phyloP scores from a whole-genome alignment of 805 yeast genomes.

The Sporopachydermia lactativora region DNA sequence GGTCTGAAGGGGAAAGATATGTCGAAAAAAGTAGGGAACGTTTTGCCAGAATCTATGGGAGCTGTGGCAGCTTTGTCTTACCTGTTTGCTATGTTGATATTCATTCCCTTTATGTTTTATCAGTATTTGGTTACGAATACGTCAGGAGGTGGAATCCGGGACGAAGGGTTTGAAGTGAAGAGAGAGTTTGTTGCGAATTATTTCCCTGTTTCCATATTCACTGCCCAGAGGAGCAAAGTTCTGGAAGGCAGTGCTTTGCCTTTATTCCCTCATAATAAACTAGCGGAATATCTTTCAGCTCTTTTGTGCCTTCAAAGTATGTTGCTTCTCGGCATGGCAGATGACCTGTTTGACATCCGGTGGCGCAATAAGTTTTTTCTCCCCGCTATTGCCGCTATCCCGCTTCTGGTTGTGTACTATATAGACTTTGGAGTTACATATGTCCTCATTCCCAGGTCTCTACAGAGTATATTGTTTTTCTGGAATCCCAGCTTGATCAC shows the following conservation, averaged over 20 bases:
- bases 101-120: slow-evolving; percentile 80
- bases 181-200: slow-evolving; percentile 5
- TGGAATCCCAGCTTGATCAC: slow-evolving; percentile 20
- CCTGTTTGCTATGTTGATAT: slow-evolving; percentile 63
- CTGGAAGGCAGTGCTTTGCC: slow-evolving; percentile 3
- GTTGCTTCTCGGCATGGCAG: slow-evolving; percentile 76
- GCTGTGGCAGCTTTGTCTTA: slow-evolving; percentile 74
- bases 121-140: slow-evolving; percentile 50
- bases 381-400: slow-evolving; percentile 91
- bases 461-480: slow-evolving; percentile 26
- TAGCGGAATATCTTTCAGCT: slow-evolving; percentile 79
- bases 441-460: slow-evolving; percentile 64
- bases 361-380: slow-evolving; percentile 96
- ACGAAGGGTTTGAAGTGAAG: slow-evolving; percentile 20
- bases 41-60: slow-evolving; percentile 88
- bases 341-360: slow-evolving; percentile 87
- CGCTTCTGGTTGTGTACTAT: slow-evolving; percentile 79
- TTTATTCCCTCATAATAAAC: slow-evolving; percentile 62
- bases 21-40: slow-evolving; percentile 60
- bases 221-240: slow-evolving; percentile 8
- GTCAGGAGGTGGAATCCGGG: slow-evolving; percentile 45
- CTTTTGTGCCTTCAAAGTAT: slow-evolving; percentile 74
- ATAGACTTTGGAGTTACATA: slow-evolving; percentile 90
- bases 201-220: slow-evolving; percentile 7
- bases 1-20: slow-evolving; percentile 83